Percentiles rank a stretch among this genome's conserved stretches.
Evolutionary conservation across 495 filamentous ascomycete genomes (phyloP).

Genomic region (Penicillium goetzii): DNA sequence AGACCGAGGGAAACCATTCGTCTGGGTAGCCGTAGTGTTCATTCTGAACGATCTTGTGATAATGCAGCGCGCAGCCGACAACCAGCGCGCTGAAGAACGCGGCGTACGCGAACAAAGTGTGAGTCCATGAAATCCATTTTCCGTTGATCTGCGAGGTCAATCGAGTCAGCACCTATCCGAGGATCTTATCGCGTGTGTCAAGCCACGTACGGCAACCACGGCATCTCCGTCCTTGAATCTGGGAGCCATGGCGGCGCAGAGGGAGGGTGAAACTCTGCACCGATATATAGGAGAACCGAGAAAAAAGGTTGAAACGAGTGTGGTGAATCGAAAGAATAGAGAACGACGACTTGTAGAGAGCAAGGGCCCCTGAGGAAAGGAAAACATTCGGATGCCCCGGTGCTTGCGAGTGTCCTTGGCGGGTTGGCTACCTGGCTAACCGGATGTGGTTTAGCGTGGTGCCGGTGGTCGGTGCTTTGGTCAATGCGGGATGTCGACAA

Average conservation of each 20-base stretch:
- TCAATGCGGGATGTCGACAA: constrained; percentile 44
- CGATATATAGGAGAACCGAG: constrained; percentile 22
- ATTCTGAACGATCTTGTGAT: constrained; percentile 96
- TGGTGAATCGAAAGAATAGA: constrained; percentile 38
- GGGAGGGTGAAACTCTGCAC: constrained; percentile 26
- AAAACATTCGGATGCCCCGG: constrained; percentile 35
- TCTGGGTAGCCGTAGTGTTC: constrained; percentile 95
- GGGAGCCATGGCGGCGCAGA: constrained; percentile 66
- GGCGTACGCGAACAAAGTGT: constrained; percentile 83
- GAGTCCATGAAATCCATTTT: constrained; percentile 88
- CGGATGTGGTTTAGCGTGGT: constrained; percentile 24
- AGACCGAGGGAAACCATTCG: constrained; percentile 99
- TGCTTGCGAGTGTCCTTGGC: constrained; percentile 28
- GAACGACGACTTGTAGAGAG: constrained; percentile 24
- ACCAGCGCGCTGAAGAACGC: constrained; percentile 91
- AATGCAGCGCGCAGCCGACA: constrained; percentile 84
- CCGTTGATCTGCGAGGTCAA: constrained; percentile 66
- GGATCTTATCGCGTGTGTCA: constrained; percentile 22
- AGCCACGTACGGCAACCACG: constrained; percentile 65
- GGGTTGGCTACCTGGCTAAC: constrained; percentile 18
- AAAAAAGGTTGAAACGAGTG: constrained; percentile 42
- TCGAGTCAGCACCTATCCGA: constrained; percentile 20
- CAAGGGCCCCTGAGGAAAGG: constrained; percentile 43
- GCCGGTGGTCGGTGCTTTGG: constrained; percentile 29
- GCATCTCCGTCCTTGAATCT: constrained; percentile 90